Evolutionary conservation across 106 monocot species (phyloP).

Genomic region (Apostasia shenzhenica): DNA sequence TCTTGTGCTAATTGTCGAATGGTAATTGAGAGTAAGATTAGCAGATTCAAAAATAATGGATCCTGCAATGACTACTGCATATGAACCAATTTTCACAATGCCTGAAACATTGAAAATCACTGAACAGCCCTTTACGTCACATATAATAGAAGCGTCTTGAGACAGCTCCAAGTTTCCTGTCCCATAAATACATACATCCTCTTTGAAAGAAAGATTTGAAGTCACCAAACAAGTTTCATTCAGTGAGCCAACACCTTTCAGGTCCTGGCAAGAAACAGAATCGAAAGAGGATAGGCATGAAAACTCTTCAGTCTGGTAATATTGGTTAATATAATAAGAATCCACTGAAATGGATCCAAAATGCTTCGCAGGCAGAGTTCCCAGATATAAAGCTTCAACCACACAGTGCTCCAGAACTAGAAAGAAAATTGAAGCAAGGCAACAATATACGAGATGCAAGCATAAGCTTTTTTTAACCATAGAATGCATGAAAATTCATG

Average conservation of each 20-base stretch:
- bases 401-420: conserved; percentile 5
- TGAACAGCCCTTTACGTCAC: conserved; percentile 64
- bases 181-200: conserved; percentile 58
- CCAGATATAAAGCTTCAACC: conserved; percentile 1
- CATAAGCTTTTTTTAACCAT: conserved; percentile 8
- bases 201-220: conserved; percentile 37
- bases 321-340: background rate
- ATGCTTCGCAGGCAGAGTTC: background rate
- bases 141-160: conserved; percentile 43
- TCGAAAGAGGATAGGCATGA: conserved; percentile 21
- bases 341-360: conserved; percentile 8
- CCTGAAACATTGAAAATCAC: conserved; percentile 63
- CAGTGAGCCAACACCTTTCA: conserved; percentile 74
- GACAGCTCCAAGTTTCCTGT: conserved; percentile 58
- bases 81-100: conserved; percentile 39
- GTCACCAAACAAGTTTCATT: conserved; percentile 53
- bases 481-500: conserved; percentile 46
- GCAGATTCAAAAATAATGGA: conserved; percentile 49
- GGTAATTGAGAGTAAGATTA: conserved; percentile 39
- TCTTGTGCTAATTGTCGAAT: conserved; percentile 65
- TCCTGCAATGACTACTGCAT: conserved; percentile 57
- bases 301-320: conserved; percentile 7
- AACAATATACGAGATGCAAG: conserved; percentile 2
- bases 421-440: conserved; percentile 27
- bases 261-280: conserved; percentile 64